phyloP scores from a whole-genome alignment of 352 stramenopile species.

The Peronospora belbahrii region DNA sequence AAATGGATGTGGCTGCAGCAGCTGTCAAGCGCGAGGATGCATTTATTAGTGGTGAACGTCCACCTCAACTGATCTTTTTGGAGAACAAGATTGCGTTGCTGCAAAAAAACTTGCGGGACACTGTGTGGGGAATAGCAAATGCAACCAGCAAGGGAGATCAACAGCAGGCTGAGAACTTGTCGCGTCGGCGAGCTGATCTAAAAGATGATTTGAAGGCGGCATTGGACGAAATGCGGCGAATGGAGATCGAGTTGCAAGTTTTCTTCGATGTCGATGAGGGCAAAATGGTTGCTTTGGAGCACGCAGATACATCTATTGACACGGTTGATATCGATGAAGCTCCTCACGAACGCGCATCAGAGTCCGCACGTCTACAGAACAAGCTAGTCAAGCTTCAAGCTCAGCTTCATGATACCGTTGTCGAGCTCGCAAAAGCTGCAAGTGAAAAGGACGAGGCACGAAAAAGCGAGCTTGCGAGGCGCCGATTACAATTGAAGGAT shows the following conservation, averaged over 20 bases:
- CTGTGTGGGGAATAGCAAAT: conserved; percentile 47
- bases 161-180: conserved; percentile 54
- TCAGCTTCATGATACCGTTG: conserved; percentile 55
- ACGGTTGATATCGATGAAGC: conserved; percentile 42
- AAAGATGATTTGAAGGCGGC: conserved; percentile 66
- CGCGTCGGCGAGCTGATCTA: conserved; percentile 43
- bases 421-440: conserved; percentile 48
- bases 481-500: conserved; percentile 57
- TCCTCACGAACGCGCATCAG: conserved; percentile 33
- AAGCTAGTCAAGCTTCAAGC: conserved; percentile 40
- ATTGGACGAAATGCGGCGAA: conserved; percentile 63
- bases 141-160: conserved; percentile 46
- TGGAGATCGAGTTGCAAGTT: conserved; percentile 54
- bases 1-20: conserved; percentile 57
- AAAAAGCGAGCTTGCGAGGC: conserved; percentile 42
- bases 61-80: conserved; percentile 68
- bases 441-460: conserved; percentile 42
- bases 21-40: conserved; percentile 66
- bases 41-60: conserved; percentile 71
- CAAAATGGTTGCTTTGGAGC: conserved; percentile 23
- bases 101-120: conserved; percentile 63
- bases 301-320: conserved; percentile 18
- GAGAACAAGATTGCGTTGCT: conserved; percentile 67
- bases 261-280: conserved; percentile 28
- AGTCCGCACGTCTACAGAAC: conserved; percentile 34